These are phyloP conservation scores for Neurospora sp. DNA, from an alignment of 495 filamentous ascomycete genomes.

Conservation along the genomic window DNA sequence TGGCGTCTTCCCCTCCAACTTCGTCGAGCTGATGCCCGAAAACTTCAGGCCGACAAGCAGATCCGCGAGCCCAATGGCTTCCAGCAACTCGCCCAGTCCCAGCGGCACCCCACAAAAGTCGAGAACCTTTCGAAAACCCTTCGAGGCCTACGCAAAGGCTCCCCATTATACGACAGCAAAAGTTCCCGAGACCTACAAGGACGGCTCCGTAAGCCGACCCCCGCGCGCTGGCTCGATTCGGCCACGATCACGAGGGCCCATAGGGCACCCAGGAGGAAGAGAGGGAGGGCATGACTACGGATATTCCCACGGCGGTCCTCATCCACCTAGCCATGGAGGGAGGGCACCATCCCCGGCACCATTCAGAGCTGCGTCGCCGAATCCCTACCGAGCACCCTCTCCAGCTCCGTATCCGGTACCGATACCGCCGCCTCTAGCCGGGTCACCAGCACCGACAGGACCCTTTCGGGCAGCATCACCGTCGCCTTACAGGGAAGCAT, in stretches of 20 bases:
- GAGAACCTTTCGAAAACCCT: conserved; percentile 61
- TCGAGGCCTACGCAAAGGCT: conserved; percentile 54
- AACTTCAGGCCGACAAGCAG: conserved; percentile 71
- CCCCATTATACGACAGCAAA: conserved; percentile 44
- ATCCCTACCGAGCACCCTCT: conserved; percentile 7
- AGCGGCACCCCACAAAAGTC: conserved; percentile 44
- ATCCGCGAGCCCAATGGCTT: conserved; percentile 62
- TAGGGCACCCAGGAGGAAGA: background rate
- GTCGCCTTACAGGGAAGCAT: conserved; percentile 20
- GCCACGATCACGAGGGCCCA: background rate
- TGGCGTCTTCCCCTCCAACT: conserved; percentile 93
- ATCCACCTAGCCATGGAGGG: conserved; percentile 31
- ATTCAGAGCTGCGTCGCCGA: conserved; percentile 7
- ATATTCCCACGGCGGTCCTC: conserved; percentile 17
- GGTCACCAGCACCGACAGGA: conserved; percentile 19
- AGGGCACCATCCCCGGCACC: conserved; percentile 52
- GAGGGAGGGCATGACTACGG: background rate
- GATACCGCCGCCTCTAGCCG: conserved; percentile 9
- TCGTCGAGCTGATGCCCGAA: conserved; percentile 81
- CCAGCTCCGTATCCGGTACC: conserved; percentile 24
- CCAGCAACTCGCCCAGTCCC: conserved; percentile 40
- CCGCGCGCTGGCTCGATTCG: background rate
- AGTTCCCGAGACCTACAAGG: conserved; percentile 37
- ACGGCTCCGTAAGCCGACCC: conserved; percentile 13
- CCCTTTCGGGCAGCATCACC: conserved; percentile 47